Evolutionary conservation across 2,329 filamentous ascomycete species (phyloP).

Genomic region (Fusarium cyanostomum): DNA sequence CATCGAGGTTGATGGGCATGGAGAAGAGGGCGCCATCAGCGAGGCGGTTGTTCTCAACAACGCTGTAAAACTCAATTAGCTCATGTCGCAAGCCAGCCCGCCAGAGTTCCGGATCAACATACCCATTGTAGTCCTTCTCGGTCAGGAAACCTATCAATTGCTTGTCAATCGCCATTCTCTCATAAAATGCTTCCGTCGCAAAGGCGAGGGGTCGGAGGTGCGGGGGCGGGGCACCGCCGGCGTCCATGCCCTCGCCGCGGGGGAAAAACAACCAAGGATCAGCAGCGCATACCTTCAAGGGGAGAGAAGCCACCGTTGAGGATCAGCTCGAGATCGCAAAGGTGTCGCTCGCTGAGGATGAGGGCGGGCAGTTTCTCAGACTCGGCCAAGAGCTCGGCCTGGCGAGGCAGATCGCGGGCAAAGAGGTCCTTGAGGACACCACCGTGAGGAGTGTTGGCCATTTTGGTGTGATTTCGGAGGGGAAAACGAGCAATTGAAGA

Average conservation of each 20-base stretch:
- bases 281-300: conserved; percentile 78
- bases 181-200: conserved; percentile 8
- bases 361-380: conserved; percentile 88
- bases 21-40: conserved; percentile 90
- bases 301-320: conserved; percentile 98
- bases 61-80: conserved; percentile 63
- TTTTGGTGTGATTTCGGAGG: conserved; percentile 48
- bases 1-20: conserved; percentile 96
- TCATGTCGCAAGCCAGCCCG: neutral
- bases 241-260: conserved; percentile 22
- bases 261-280: conserved; percentile 3
- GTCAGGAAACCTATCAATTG: conserved; percentile 84
- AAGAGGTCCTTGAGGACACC: conserved; percentile 98
- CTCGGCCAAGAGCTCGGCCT: conserved; percentile 81
- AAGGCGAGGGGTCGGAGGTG: conserved; percentile 29
- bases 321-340: conserved; percentile 97
- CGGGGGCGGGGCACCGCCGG: conserved; percentile 37
- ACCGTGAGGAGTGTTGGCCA: conserved; percentile 82
- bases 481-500: conserved; percentile 9
- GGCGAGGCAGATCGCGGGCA: conserved; percentile 87
- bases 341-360: conserved; percentile 88
- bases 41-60: conserved; percentile 88
- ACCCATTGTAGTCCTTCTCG: conserved; percentile 96
- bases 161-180: conserved; percentile 21
- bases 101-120: conserved; percentile 46